A percentile compares a stretch with the other conserved stretches of the same genome.
These are phyloP conservation scores for Dictyostelium brefeldianum DNA, from an alignment of 78 protist species.

Conservation along the genomic window DNA sequence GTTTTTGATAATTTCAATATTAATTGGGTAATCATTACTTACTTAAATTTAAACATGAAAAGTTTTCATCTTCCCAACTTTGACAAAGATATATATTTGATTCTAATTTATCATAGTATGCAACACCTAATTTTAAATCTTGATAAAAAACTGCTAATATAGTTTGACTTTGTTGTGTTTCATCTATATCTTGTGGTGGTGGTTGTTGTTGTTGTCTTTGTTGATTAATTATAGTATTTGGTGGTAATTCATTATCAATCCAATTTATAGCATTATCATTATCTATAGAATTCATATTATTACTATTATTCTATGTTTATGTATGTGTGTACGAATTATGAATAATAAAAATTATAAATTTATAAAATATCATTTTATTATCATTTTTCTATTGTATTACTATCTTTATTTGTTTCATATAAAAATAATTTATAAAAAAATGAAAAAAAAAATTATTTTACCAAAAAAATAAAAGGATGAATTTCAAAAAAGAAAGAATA, in stretches of 20 bases:
- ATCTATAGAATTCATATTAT: background rate
- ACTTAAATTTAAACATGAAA: constrained; percentile 31
- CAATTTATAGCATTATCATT: background rate
- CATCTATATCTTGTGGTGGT: background rate
- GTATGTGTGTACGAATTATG: too few species aligned
- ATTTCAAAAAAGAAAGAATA: too few species aligned
- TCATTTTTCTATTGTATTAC: too few species aligned
- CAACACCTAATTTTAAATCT: constrained; percentile 41
- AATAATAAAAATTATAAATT: too few species aligned
- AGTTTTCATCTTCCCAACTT: constrained; percentile 68
- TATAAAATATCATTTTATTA: too few species aligned
- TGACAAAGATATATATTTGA: constrained; percentile 39
- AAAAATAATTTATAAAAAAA: too few species aligned
- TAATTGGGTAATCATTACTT: background rate
- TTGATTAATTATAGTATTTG: background rate
- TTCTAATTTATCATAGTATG: constrained; percentile 33
- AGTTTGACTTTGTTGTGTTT: background rate
- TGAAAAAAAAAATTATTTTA: too few species aligned
- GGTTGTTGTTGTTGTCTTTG: background rate
- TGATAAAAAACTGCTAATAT: constrained; percentile 43
- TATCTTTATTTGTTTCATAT: too few species aligned
- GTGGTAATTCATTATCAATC: constrained; percentile 55
- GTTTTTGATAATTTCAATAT: background rate
- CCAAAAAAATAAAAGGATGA: too few species aligned
- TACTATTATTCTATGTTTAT: too few species aligned